phyloP scores from a whole-genome alignment of 371 early-diverging fungal species.

The Mortierella sp. region DNA sequence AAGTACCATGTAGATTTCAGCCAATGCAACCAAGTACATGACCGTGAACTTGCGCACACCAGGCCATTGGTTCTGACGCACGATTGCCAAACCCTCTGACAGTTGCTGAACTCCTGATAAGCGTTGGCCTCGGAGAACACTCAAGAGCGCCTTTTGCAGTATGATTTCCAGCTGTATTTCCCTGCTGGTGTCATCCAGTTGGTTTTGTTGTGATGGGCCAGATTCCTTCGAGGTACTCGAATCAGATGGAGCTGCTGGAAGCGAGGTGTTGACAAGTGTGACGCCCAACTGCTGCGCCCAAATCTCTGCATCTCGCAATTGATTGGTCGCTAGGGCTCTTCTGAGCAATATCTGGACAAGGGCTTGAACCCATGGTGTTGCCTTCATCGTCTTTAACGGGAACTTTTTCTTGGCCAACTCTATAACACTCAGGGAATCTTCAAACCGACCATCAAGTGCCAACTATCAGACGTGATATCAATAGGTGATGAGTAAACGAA shows the following conservation, averaged over 20 bases:
- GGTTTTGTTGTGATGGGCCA: conserved; percentile 5
- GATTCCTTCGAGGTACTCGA: neutral
- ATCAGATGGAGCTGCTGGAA: neutral
- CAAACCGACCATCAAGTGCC: conserved; percentile 16
- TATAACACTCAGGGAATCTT: conserved; percentile 43
- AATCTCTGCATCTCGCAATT: conserved; percentile 32
- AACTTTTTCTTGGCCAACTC: conserved; percentile 39
- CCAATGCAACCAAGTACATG: conserved; percentile 34
- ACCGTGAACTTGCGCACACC: conserved; percentile 27
- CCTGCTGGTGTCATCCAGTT: conserved; percentile 24
- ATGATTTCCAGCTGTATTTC: conserved; percentile 39
- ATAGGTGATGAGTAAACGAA: no score
- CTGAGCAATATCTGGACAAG: conserved; percentile 40
- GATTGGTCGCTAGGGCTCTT: conserved; percentile 24
- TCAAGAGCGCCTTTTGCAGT: conserved; percentile 24
- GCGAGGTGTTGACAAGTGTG: conserved; percentile 22
- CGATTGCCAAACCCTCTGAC: conserved; percentile 26
- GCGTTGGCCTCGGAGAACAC: conserved; percentile 19
- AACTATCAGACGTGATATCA: conserved; percentile 10
- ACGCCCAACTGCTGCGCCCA: conserved; percentile 28
- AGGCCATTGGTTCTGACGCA: conserved; percentile 36
- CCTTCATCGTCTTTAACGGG: conserved; percentile 23
- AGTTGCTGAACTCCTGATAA: conserved; percentile 27
- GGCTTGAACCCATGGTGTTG: conserved; percentile 41
- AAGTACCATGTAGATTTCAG: conserved; percentile 38